Evolutionary conservation across 352 stramenopile genomes (phyloP).

Genomic region (Globisporangium barbulae): DNA sequence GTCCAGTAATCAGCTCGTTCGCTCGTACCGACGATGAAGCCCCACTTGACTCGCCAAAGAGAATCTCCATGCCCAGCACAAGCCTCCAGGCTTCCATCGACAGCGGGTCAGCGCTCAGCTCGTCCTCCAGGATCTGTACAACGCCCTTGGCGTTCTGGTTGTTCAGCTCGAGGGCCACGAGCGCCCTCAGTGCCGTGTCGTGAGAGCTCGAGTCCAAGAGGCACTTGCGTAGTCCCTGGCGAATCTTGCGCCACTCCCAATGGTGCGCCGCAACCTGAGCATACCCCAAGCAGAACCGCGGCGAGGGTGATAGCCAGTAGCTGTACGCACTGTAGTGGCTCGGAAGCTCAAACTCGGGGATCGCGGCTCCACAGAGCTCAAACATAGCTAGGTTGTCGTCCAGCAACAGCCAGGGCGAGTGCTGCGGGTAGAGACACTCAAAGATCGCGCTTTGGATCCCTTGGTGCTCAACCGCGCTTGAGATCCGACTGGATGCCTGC

Average conservation of each 20-base stretch:
- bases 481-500: slow-evolving; percentile 26
- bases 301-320: slow-evolving; percentile 26
- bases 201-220: slow-evolving; percentile 29
- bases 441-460: slow-evolving; percentile 32
- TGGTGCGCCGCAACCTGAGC: slow-evolving; percentile 39
- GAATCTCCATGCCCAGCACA: slow-evolving; percentile 45
- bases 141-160: slow-evolving; percentile 39
- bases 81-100: slow-evolving; percentile 46
- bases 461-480: slow-evolving; percentile 16
- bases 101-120: slow-evolving; percentile 33
- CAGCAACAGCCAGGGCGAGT: slow-evolving; percentile 26
- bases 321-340: slow-evolving; percentile 32
- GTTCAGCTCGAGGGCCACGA: slow-evolving; percentile 39
- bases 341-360: slow-evolving; percentile 28
- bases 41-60: slow-evolving; percentile 34
- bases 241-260: slow-evolving; percentile 47
- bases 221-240: slow-evolving; percentile 31
- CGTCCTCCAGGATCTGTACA: slow-evolving; percentile 30
- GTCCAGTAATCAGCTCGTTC: slow-evolving; percentile 25
- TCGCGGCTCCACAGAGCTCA: slow-evolving; percentile 28
- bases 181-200: slow-evolving; percentile 30
- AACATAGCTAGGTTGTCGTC: slow-evolving; percentile 37
- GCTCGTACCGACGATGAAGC: slow-evolving; percentile 15
- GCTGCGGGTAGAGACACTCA: slow-evolving; percentile 44
- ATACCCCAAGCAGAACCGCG: slow-evolving; percentile 44